Percentiles rank a stretch among this genome's conserved stretches.
Conservation (phyloP, 768 basidiomycete genomes). For the Naganishia kalamii region DNA sequence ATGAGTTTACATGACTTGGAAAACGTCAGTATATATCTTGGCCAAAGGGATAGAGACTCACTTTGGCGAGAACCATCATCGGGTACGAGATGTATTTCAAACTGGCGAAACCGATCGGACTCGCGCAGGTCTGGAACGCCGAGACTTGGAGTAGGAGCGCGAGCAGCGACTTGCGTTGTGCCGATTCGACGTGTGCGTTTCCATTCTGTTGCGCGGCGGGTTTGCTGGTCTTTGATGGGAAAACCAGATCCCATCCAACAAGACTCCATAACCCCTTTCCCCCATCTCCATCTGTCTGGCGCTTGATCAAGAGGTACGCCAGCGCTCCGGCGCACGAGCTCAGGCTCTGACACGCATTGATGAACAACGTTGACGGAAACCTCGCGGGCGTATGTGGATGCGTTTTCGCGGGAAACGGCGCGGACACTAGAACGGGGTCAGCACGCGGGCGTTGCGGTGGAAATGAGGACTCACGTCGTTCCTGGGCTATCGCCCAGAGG, state of each 20-base stretch:
- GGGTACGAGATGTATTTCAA: constrained; percentile 96
- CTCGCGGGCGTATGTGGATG: constrained; percentile 22
- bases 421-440: constrained; percentile 32
- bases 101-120: constrained; percentile 92
- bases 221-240: background rate
- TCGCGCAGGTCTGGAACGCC: constrained; percentile 77
- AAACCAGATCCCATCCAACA: constrained; percentile 14
- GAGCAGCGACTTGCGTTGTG: constrained; percentile 29
- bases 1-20: constrained; percentile 85
- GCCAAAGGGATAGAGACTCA: constrained; percentile 18
- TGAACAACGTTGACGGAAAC: constrained; percentile 43
- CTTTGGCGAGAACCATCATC: constrained; percentile 93
- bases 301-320: constrained; percentile 31
- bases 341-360: constrained; percentile 41
- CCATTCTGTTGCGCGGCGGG: background rate
- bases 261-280: background rate
- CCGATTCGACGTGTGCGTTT: background rate
- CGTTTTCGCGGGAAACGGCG: constrained; percentile 34
- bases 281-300: constrained; percentile 5
- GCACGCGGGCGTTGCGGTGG: background rate
- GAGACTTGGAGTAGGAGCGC: constrained; percentile 61
- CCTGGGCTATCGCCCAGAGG: constrained; percentile 88
- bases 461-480: constrained; percentile 59
- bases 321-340: constrained; percentile 39
- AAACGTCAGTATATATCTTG: background rate